phyloP scores from a whole-genome alignment of 2,329 filamentous ascomycete species.

The Sporothrix curviconia region DNA sequence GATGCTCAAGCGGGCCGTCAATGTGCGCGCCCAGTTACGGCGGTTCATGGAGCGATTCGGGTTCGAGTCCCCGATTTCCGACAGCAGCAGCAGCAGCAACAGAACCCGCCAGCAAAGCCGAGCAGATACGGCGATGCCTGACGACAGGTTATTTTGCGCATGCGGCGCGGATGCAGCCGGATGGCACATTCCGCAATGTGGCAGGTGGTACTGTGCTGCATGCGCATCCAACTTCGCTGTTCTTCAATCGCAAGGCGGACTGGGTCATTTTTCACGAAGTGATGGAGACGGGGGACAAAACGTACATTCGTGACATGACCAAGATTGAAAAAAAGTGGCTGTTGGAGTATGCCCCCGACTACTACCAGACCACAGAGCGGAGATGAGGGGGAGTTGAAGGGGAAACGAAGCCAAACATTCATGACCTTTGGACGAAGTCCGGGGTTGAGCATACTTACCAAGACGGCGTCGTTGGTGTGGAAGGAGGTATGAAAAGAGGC shows the following conservation, averaged over 20 bases:
- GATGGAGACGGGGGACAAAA: constrained; percentile 82
- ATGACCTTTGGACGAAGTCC: background rate
- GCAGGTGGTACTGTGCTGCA: constrained; percentile 70
- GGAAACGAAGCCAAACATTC: background rate
- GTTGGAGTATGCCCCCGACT: constrained; percentile 78
- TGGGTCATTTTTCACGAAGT: constrained; percentile 96
- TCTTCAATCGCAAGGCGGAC: constrained; percentile 94
- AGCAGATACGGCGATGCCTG: constrained; percentile 76
- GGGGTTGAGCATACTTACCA: background rate
- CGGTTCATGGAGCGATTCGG: constrained; percentile 83
- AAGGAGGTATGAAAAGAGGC: background rate
- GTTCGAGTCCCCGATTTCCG: constrained; percentile 53
- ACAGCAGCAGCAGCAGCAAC: constrained; percentile 19
- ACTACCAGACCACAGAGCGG: constrained; percentile 48
- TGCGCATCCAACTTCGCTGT: constrained; percentile 84
- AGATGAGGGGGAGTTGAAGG: background rate
- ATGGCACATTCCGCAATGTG: constrained; percentile 85
- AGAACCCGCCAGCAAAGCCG: constrained; percentile 41
- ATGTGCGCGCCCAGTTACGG: constrained; percentile 77
- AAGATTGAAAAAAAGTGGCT: constrained; percentile 93
- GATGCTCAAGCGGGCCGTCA: constrained; percentile 72
- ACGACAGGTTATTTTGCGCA: constrained; percentile 90
- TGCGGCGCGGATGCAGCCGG: constrained; percentile 86
- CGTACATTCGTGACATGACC: constrained; percentile 84
- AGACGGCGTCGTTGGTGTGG: too few relatives aligned